A percentile compares a stretch with the other conserved stretches of the same genome.
phyloP scores from a whole-genome alignment of 257 asterid species.

The Cruciata laevipes region DNA sequence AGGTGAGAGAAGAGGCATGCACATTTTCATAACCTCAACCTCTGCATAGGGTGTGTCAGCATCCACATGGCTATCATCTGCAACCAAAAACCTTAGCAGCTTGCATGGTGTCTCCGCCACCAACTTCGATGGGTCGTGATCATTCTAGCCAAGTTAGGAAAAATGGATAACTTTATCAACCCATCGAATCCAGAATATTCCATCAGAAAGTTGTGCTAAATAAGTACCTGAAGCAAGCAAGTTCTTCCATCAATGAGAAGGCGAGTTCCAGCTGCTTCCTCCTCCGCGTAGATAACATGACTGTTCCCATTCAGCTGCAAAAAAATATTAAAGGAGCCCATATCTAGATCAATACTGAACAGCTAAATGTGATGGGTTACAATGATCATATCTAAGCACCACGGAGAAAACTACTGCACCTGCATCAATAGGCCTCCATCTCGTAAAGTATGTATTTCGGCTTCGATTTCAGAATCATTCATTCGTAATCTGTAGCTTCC shows the following conservation, averaged over 20 bases:
- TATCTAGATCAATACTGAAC: constrained; percentile 7
- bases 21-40: constrained; percentile 99
- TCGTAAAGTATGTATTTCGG: constrained; percentile 97
- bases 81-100: constrained; percentile 43
- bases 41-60: constrained; percentile 95
- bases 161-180: constrained; percentile 13
- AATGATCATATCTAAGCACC: constrained; percentile 10
- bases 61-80: constrained; percentile 74
- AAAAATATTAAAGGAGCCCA: constrained; percentile 23
- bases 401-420: constrained; percentile 43
- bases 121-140: constrained; percentile 96
- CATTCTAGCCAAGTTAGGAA: constrained; percentile 50
- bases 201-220: constrained; percentile 9
- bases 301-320: constrained; percentile 92
- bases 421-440: constrained; percentile 98
- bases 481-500: constrained; percentile 84
- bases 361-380: constrained; percentile 10
- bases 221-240: constrained; percentile 91
- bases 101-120: constrained; percentile 99
- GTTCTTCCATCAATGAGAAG: constrained; percentile 99
- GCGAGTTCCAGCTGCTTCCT: constrained; percentile 99
- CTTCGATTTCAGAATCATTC: constrained; percentile 84
- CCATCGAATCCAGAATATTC: constrained; percentile 6
- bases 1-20: constrained; percentile 99
- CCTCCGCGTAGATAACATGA: constrained; percentile 94